Evolutionary conservation across 306 rosid species (phyloP), one percentile per base, ranked within the genome.

Genomic region (Pyrus betulifolia): DNA sequence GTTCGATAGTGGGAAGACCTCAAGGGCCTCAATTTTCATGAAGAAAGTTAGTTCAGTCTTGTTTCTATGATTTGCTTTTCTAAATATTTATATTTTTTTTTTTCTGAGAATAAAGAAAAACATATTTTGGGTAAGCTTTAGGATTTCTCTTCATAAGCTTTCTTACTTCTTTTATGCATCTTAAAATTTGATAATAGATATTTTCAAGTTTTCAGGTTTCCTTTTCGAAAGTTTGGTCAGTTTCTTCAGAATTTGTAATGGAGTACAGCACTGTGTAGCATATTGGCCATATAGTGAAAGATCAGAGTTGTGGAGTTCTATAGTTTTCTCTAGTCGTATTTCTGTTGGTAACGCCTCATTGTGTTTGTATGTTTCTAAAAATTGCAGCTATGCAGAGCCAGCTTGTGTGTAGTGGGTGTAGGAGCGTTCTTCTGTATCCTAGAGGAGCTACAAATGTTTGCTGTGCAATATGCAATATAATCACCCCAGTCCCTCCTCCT

Each of bases 371-470:
- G 35, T 55, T 59, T 28, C 85, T 85, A 83, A 54, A 78, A 60
- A 28, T 79, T 79, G 85, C 86, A 95, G 99, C 74, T 76, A 96
- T 96, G 99, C 99, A 92, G 93, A 93, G 91, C 84, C 99, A 92
- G 87, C 84, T 96, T 78, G 93, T 92, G 82, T 96, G 99, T 84
- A 88, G 76, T 74, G 98, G 99, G 74, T 96, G 98, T 82, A 87
- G 99, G 88, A 96, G 86, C 85, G 73, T 86, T 59, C 88, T 96
- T 84, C 96, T 96, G 62, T 96, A 92, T 80, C 98, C 97, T 35
- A 88, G 96, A 86, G 99, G 98, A 80, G 96, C 99, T 58, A 79
- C 98, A 59, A 92, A 92, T 85, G 97, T 96, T 72, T 92, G 99
- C 75, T 96, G 99, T 81, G 98, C 96, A 51, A 75, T 92, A 75